Evolutionary conservation across 1,284 basidiomycete genomes (phyloP).

Genomic region (Ceratobasidium sp.): DNA sequence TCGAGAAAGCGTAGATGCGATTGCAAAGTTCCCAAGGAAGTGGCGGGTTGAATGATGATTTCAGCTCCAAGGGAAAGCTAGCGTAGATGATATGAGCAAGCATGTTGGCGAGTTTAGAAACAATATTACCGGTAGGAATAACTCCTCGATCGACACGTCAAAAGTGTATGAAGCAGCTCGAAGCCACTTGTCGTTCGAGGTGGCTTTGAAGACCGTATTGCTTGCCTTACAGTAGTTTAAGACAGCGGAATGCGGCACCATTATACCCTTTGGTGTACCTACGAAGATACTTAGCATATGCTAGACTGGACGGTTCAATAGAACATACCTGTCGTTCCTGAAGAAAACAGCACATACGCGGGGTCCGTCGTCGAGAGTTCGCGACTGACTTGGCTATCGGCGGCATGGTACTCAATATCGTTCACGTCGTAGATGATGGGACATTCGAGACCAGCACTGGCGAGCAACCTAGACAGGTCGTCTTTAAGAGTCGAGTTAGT

Average conservation of each 20-base stretch:
- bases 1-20: not conserved
- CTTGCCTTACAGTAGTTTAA: not conserved
- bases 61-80: not conserved
- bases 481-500: not conserved
- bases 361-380: not conserved
- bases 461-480: not conserved
- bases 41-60: not conserved
- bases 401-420: too few relatives aligned
- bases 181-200: not conserved
- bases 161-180: not conserved
- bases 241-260: not conserved
- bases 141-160: conserved; percentile 3
- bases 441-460: not conserved
- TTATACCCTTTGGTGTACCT: not conserved
- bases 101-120: not conserved
- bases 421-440: too few relatives aligned
- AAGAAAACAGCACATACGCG: conserved; percentile 21
- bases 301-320: too few relatives aligned
- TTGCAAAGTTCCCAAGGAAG: not conserved
- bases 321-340: conserved; percentile 13
- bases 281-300: not conserved
- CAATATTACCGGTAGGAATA: not conserved
- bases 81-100: too few relatives aligned
- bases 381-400: too few relatives aligned
- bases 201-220: not conserved